Evolutionary conservation across 768 basidiomycete species (phyloP).

Genomic region (Kwoniella sp.): DNA sequence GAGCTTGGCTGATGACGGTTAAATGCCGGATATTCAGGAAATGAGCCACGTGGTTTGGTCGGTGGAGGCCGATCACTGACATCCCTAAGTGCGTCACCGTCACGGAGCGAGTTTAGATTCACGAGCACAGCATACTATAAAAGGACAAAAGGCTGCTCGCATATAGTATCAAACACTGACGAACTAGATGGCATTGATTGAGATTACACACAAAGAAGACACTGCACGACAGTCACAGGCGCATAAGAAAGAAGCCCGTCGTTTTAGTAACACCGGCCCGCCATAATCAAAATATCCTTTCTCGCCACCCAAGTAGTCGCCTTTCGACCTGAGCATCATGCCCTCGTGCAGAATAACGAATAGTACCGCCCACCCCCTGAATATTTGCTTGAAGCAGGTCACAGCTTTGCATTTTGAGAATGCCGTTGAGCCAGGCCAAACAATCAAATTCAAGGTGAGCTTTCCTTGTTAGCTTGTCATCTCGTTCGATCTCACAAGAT

Average conservation of each 20-base stretch:
- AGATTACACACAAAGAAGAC: too few species aligned
- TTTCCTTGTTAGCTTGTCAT: background rate
- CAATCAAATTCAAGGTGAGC: slow-evolving; percentile 48
- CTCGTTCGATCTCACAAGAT: slow-evolving; percentile 1
- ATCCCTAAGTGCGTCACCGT: background rate
- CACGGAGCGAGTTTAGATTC: background rate
- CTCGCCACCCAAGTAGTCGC: too few species aligned
- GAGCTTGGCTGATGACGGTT: background rate
- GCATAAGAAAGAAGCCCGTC: too few species aligned
- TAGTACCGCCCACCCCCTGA: slow-evolving; percentile 40
- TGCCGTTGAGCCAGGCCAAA: slow-evolving; percentile 45
- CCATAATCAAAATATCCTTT: too few species aligned
- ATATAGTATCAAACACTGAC: background rate
- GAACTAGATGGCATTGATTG: too few species aligned
- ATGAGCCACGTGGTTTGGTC: background rate
- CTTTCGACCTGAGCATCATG: too few species aligned
- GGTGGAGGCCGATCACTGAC: slow-evolving; percentile 2
- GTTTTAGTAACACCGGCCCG: too few species aligned
- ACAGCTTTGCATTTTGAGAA: slow-evolving; percentile 54
- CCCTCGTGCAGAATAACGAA: slow-evolving; percentile 50
- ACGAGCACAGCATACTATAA: background rate
- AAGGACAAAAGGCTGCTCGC: background rate
- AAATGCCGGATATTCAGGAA: slow-evolving; percentile 6
- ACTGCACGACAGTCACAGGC: too few species aligned
- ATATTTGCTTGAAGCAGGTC: slow-evolving; percentile 52